phyloP scores from a whole-genome alignment of 768 basidiomycete genomes.

The Leucocoprinus birnbaumii region DNA sequence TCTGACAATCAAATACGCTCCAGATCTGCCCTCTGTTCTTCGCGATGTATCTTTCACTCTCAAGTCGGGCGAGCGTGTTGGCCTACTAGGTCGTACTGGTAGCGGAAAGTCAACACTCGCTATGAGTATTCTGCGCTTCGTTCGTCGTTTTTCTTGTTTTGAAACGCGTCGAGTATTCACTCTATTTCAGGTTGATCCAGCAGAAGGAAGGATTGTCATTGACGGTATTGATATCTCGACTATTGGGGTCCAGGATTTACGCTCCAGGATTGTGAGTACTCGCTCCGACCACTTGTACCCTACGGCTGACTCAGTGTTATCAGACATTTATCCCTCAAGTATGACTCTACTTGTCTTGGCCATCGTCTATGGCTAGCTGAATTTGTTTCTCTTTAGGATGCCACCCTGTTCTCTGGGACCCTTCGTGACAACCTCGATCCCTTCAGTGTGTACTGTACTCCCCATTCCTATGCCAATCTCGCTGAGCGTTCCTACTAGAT shows the following conservation, averaged over 20 bases:
- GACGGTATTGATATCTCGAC: constrained; percentile 87
- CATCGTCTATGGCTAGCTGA: not conserved
- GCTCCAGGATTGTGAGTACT: constrained; percentile 63
- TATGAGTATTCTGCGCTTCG: constrained; percentile 83
- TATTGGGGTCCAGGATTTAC: constrained; percentile 81
- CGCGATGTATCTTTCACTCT: constrained; percentile 73
- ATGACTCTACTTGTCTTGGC: not conserved
- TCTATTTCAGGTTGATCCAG: constrained; percentile 61
- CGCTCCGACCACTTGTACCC: not conserved
- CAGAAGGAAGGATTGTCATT: constrained; percentile 70
- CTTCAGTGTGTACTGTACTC: constrained; percentile 41
- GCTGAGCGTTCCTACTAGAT: constrained; percentile 27
- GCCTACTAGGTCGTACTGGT: constrained; percentile 76
- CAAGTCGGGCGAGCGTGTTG: constrained; percentile 69
- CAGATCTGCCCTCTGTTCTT: constrained; percentile 80
- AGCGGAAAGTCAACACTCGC: constrained; percentile 84
- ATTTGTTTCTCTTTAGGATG: constrained; percentile 44
- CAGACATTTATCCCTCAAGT: constrained; percentile 79
- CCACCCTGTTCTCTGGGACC: constrained; percentile 78
- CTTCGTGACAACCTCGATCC: constrained; percentile 75
- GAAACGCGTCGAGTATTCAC: not conserved
- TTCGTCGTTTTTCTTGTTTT: constrained; percentile 29
- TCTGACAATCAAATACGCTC: constrained; percentile 78
- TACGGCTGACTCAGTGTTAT: not conserved
- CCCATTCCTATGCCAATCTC: not conserved